Percentiles rank a stretch among this genome's conserved stretches.
Evolutionary conservation across 495 filamentous ascomycete species (phyloP).

Genomic region (Podospora pseudoanserina): DNA sequence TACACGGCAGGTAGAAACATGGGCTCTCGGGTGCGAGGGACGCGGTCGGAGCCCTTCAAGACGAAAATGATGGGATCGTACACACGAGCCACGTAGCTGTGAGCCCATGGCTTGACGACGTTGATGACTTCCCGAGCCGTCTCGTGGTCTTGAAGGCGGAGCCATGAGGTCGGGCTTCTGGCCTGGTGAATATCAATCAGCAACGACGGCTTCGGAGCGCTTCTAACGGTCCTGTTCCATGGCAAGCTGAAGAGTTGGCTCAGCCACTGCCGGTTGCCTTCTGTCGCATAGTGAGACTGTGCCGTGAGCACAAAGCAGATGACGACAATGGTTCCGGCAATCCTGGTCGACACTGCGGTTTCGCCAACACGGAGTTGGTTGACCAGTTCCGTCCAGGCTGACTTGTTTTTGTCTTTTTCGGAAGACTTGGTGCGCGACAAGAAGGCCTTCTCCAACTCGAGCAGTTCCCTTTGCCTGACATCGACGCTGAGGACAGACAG

Average conservation of each 20-base stretch:
- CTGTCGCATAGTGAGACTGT: slow-evolving; percentile 63
- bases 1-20: slow-evolving; percentile 51
- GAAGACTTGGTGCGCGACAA: slow-evolving; percentile 32
- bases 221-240: slow-evolving; percentile 21
- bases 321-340: slow-evolving; percentile 58
- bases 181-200: slow-evolving; percentile 60
- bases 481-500: slow-evolving; percentile 70
- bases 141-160: slow-evolving; percentile 68
- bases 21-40: slow-evolving; percentile 37
- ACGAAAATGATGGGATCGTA: slow-evolving; percentile 67
- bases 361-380: slow-evolving; percentile 48
- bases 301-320: slow-evolving; percentile 58
- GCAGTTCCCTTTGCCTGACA: slow-evolving; percentile 63
- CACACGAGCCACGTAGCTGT: slow-evolving; percentile 64
- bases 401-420: slow-evolving; percentile 22
- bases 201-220: slow-evolving; percentile 37
- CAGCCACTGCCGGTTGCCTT: slow-evolving; percentile 43
- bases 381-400: slow-evolving; percentile 49
- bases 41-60: slow-evolving; percentile 59
- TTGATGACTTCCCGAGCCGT: slow-evolving; percentile 67
- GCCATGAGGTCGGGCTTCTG: slow-evolving; percentile 65
- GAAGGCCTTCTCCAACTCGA: slow-evolving; percentile 46
- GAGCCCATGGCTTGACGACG: slow-evolving; percentile 60
- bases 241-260: slow-evolving; percentile 36
- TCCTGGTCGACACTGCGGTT: slow-evolving; percentile 53